Conservation (phyloP, 495 filamentous ascomycete genomes). For the Penicillium argentinense region DNA sequence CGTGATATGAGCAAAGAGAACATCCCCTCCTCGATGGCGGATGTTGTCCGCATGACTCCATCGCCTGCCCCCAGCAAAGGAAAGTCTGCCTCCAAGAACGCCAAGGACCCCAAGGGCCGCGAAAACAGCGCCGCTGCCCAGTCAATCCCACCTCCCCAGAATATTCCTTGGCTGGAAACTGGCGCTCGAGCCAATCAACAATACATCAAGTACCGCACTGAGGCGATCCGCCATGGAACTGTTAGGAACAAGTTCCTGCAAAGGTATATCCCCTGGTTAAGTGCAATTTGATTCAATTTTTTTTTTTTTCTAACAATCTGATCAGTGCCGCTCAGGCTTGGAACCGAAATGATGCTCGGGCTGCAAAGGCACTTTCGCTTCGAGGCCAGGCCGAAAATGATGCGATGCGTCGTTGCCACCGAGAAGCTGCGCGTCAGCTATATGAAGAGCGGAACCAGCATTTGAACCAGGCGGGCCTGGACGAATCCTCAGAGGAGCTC, state of each 20-base stretch:
- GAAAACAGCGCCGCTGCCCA: conserved; percentile 79
- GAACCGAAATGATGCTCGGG: conserved; percentile 96
- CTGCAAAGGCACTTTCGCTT: conserved; percentile 90
- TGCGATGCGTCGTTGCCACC: conserved; percentile 94
- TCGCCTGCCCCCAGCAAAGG: conserved; percentile 61
- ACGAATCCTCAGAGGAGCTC: conserved; percentile 62
- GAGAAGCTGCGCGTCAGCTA: conserved; percentile 85
- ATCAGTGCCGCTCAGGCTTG: conserved; percentile 96
- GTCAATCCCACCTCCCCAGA: conserved; percentile 81
- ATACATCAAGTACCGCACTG: conserved; percentile 89
- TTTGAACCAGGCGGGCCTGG: conserved; percentile 37
- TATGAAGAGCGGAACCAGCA: conserved; percentile 95
- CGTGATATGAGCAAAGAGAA: conserved; percentile 61
- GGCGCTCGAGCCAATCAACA: conserved; percentile 87
- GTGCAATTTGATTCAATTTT: neutral
- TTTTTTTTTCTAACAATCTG: conserved; percentile 14
- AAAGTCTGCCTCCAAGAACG: conserved; percentile 44
- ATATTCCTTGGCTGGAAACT: conserved; percentile 96
- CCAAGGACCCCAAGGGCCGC: conserved; percentile 54
- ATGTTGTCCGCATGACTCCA: conserved; percentile 91
- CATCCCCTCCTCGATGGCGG: conserved; percentile 79
- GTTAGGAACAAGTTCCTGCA: conserved; percentile 96
- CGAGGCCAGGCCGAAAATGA: conserved; percentile 96
- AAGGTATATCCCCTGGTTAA: conserved; percentile 58
- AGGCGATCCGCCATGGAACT: conserved; percentile 95